Conservation (phyloP, 257 asterid species). For the Solanum lycopersicoides region DNA sequence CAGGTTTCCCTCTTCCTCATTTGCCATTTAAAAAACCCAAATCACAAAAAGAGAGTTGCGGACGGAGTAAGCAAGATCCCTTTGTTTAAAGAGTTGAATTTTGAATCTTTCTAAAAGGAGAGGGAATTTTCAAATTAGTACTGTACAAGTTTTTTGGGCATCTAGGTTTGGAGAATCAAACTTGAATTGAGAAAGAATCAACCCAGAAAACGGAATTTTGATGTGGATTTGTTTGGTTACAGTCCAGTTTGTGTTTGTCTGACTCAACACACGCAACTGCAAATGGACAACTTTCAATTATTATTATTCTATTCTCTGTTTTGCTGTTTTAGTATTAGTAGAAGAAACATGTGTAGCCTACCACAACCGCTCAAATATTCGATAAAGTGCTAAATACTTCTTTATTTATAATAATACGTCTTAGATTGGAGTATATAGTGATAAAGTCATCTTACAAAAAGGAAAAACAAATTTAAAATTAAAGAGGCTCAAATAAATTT, state of each 20-base stretch:
- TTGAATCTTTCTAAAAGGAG: not conserved
- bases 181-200: too few relatives aligned
- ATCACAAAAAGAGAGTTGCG: not conserved
- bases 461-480: too few relatives aligned
- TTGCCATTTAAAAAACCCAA: not conserved
- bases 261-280: not conserved
- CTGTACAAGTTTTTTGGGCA: not conserved
- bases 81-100: not conserved
- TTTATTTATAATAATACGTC: too few relatives aligned
- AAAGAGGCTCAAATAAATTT: not conserved
- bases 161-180: not conserved
- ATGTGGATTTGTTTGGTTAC: not conserved
- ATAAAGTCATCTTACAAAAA: too few relatives aligned
- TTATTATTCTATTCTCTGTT: not conserved
- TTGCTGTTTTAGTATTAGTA: not conserved
- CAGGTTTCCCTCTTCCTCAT: not conserved
- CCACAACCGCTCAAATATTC: fast-evolving
- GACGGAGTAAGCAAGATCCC: not conserved
- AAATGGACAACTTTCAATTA: not conserved
- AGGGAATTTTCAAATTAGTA: not conserved
- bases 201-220: not conserved
- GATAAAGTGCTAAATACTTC: fast-evolving
- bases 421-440: fast-evolving
- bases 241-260: not conserved
- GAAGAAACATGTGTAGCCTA: not conserved